Percentiles rank a stretch among this genome's conserved stretches.
Conservation (phyloP, 306 rosid species). For the Rosa persica region DNA sequence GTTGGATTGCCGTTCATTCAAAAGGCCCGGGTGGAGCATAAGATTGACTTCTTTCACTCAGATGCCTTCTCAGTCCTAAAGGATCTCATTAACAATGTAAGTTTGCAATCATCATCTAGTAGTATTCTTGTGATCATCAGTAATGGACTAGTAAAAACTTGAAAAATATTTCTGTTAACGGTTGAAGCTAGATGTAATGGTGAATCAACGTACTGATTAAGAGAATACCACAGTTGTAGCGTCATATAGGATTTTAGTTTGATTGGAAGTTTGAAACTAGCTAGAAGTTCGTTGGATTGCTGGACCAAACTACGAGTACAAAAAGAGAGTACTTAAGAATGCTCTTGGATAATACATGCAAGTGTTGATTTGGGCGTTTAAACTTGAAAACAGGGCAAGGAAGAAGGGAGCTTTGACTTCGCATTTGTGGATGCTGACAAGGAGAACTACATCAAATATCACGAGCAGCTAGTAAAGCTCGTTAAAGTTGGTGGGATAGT, state of each 20-base stretch:
- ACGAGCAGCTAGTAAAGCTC: slow-evolving; percentile 45
- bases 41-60: slow-evolving; percentile 49
- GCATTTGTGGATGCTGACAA: slow-evolving; percentile 62
- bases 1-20: slow-evolving; percentile 52
- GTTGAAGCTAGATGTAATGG: too few species aligned
- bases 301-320: too few species aligned
- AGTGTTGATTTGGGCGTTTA: not conserved
- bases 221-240: too few species aligned
- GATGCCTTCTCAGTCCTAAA: slow-evolving; percentile 38
- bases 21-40: slow-evolving; percentile 58
- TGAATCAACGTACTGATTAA: too few species aligned
- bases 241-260: too few species aligned
- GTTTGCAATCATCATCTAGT: not conserved
- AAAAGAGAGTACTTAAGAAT: too few species aligned
- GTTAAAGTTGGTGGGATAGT: slow-evolving; percentile 56
- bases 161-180: not conserved
- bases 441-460: slow-evolving; percentile 39
- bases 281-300: too few species aligned
- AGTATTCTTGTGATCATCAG: too few species aligned
- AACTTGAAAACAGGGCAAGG: slow-evolving; percentile 22
- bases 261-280: too few species aligned
- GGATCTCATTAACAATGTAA: slow-evolving; percentile 42
- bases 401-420: slow-evolving; percentile 53
- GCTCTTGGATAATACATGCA: too few species aligned
- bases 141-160: too few species aligned